phyloP scores from a whole-genome alignment of 371 early-diverging fungal genomes.

The Rhizopus sp. region DNA sequence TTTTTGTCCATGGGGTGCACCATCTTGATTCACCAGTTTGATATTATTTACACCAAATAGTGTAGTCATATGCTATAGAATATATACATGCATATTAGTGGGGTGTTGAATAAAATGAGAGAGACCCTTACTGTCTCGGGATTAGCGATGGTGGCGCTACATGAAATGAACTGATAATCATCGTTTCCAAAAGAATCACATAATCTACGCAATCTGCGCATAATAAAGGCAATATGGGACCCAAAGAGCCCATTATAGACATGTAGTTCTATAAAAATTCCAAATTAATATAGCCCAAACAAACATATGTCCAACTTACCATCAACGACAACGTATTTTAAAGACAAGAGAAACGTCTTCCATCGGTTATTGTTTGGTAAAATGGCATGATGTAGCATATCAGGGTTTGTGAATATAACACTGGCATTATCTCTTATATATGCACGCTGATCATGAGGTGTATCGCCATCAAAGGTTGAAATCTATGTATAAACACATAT shows the following conservation, averaged over 20 bases:
- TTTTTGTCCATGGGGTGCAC: constrained; percentile 46
- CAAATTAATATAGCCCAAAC: background rate
- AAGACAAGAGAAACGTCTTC: constrained; percentile 50
- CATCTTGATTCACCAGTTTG: constrained; percentile 35
- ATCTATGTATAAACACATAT: constrained; percentile 17
- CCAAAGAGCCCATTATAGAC: constrained; percentile 73
- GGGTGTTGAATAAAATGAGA: background rate
- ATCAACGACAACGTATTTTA: constrained; percentile 74
- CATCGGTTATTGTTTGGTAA: constrained; percentile 64
- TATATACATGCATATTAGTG: constrained; percentile 8
- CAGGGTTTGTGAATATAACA: constrained; percentile 82
- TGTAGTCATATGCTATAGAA: constrained; percentile 47
- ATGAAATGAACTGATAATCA: constrained; percentile 60
- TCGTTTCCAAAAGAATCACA: constrained; percentile 50
- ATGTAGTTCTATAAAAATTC: constrained; percentile 60
- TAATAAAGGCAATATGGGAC: constrained; percentile 63
- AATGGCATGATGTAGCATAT: constrained; percentile 77
- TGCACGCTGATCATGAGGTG: constrained; percentile 42
- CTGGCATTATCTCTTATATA: constrained; percentile 50
- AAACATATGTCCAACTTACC: constrained; percentile 33
- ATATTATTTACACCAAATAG: constrained; percentile 41
- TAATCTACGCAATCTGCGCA: constrained; percentile 67
- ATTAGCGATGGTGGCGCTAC: constrained; percentile 57
- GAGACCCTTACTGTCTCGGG: constrained; percentile 43
- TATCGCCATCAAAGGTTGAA: constrained; percentile 53